Percentiles rank a stretch among this genome's conserved stretches.
These are phyloP conservation scores for Azolla pinnata DNA, from an alignment of 75 land plant genomes.

Conservation along the genomic window DNA sequence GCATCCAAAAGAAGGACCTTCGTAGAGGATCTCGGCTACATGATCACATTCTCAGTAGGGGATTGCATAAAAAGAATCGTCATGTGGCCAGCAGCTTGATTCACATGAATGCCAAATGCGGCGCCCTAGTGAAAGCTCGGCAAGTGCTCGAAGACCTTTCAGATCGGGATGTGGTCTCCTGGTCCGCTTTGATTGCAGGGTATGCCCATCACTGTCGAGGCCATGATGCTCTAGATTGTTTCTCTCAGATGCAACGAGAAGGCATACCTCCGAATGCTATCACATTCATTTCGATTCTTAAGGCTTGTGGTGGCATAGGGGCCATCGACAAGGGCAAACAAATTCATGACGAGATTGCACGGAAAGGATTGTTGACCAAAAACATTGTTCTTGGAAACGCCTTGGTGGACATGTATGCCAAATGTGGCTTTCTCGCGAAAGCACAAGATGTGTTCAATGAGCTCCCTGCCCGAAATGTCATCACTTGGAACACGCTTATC, in stretches of 20 bases:
- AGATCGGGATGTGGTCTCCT: slow-evolving; percentile 1
- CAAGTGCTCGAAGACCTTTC: slow-evolving; percentile 7
- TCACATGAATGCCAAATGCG: slow-evolving; percentile 20
- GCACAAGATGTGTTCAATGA: slow-evolving; percentile 8
- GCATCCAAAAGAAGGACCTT: neutral
- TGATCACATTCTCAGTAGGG: neutral
- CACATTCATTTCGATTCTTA: neutral
- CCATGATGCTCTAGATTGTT: slow-evolving; percentile 6
- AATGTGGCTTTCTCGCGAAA: slow-evolving; percentile 5
- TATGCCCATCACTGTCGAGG: slow-evolving; percentile 7
- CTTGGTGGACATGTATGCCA: slow-evolving; percentile 15
- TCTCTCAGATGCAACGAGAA: slow-evolving; percentile 8
- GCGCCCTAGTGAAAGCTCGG: slow-evolving; percentile 7
- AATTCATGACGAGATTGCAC: slow-evolving; percentile 1
- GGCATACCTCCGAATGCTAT: slow-evolving; percentile 7
- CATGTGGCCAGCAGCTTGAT: slow-evolving; percentile 10
- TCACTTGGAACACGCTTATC: slow-evolving; percentile 26
- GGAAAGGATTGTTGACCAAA: slow-evolving; percentile 3
- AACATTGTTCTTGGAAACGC: slow-evolving; percentile 13
- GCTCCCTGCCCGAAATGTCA: slow-evolving; percentile 12
- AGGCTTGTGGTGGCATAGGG: neutral
- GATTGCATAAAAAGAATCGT: neutral
- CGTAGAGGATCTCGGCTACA: neutral
- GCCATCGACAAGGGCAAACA: slow-evolving; percentile 4
- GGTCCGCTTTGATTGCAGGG: slow-evolving; percentile 14